Evolutionary conservation across 1,284 basidiomycete species (phyloP).

Genomic region (Sanghuangporus sanghuang): DNA sequence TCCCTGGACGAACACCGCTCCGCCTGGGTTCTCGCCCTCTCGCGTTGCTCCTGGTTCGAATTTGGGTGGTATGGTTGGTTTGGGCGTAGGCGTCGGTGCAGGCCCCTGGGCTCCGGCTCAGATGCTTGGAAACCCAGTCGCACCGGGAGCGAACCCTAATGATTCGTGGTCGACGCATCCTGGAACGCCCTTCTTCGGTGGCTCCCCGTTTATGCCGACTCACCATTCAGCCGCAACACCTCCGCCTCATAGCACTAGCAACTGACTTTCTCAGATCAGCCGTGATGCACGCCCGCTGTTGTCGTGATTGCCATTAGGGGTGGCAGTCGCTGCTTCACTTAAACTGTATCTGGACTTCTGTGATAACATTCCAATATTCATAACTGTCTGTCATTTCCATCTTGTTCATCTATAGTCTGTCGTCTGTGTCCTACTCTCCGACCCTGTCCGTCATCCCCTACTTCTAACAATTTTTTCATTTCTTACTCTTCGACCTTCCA

Average conservation of each 20-base stretch:
- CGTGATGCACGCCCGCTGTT: neutral
- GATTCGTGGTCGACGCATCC: constrained; percentile 44
- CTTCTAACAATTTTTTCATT: neutral
- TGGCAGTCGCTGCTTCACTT: neutral
- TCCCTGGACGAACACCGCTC: constrained; percentile 39
- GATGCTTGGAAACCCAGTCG: constrained; percentile 11
- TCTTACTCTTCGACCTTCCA: neutral
- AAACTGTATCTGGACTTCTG: neutral
- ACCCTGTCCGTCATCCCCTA: neutral
- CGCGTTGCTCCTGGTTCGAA: constrained; percentile 20
- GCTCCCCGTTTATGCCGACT: constrained; percentile 39
- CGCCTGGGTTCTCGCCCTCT: constrained; percentile 31
- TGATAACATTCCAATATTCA: neutral
- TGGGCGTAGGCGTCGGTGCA: neutral
- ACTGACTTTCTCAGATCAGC: constrained; percentile 26
- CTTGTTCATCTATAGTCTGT: constrained; percentile 3
- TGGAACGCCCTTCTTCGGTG: constrained; percentile 37
- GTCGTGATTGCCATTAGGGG: no score
- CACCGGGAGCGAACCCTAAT: constrained; percentile 22
- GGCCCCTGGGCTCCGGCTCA: neutral
- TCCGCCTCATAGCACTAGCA: constrained; percentile 49
- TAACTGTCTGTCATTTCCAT: neutral
- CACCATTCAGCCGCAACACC: constrained; percentile 27
- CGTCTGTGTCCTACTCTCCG: neutral
- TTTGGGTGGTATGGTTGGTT: neutral